Evolutionary conservation across 768 basidiomycete species (phyloP).

Genomic region (Mycena galericulata): DNA sequence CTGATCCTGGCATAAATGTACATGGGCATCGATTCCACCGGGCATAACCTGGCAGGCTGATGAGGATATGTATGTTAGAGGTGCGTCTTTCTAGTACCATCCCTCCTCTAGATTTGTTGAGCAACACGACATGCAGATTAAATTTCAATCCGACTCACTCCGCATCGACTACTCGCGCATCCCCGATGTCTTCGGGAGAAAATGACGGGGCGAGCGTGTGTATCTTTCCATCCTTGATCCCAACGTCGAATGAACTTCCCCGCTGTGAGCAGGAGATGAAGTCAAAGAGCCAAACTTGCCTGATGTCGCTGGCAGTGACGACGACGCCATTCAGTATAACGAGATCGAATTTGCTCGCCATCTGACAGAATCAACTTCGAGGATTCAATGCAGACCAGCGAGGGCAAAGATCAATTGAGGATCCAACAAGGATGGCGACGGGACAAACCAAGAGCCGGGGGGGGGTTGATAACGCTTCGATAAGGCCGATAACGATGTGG

Average conservation of each 20-base stretch:
- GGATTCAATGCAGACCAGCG: too few relatives aligned
- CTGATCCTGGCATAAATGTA: slow-evolving; percentile 11
- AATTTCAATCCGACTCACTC: neutral
- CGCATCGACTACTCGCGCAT: neutral
- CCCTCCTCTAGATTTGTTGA: slow-evolving; percentile 1
- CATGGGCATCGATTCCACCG: slow-evolving; percentile 15
- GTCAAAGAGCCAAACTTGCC: neutral
- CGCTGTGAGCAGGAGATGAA: neutral
- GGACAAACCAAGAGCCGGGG: too few relatives aligned
- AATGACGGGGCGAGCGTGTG: slow-evolving; percentile 10
- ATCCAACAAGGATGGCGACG: too few relatives aligned
- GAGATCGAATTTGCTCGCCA: slow-evolving; percentile 6
- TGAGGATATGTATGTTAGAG: neutral
- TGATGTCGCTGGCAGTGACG: slow-evolving; percentile 11
- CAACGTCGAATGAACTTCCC: slow-evolving; percentile 16
- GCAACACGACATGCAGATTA: neutral
- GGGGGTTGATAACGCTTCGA: too few relatives aligned
- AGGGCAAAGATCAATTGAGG: too few relatives aligned
- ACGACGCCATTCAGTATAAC: slow-evolving; percentile 1
- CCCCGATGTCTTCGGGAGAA: slow-evolving; percentile 3
- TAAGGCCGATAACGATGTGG: too few relatives aligned
- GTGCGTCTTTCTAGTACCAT: neutral
- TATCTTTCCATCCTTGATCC: slow-evolving; percentile 16
- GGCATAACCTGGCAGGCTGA: slow-evolving; percentile 5
- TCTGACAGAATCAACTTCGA: neutral